Base-by-base conservation (phyloP, 2,329 filamentous ascomycete species). In the Calonectria henricotiae region DNA sequence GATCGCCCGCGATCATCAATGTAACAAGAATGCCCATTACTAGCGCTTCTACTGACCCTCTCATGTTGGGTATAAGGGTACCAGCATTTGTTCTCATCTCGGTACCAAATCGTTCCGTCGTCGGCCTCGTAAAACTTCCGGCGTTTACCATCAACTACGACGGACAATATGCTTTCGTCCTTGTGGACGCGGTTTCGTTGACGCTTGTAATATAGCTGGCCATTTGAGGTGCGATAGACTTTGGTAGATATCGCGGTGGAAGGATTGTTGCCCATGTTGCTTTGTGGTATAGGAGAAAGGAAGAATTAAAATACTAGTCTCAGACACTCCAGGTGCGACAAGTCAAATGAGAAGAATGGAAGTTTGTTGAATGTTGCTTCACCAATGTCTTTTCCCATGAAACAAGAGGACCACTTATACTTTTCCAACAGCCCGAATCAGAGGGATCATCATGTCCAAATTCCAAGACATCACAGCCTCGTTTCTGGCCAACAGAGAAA, bases 301-400 rank as follows among this genome's bases (percentile, higher is more conserved):
- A 58, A n/a, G 17, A 58, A 39, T 58, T 39, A 39, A 54, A 58
- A 58, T 58, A 25, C 35, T 11, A 55, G 9, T 23, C 12, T 58
- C 32, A 39, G 37, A 17, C 51, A 58, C 51, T 23, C 51, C 51
- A 39, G 51, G 51, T 58, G 51, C 12, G 51, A 58, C 32, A 58
- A 58, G 37, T 25, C 25, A 6, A 27, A 39, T 25, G 32, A 41
- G 51, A 17, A 7, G 51, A 58, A 58, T 20, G 6, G 51, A 58
- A 58, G 7, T 15, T 25, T 35, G 3, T 37, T 58, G 51, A 25
- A 3, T 54, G 17, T 23, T 55, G 8, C 17, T 58, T 58, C 39
- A 32, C 7, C 39, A 13, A 39, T 3, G 35, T 23, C 27, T 39
- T 25, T 15, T 58, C 35, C n/a, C 12, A 5, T 9, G 51, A 35